These are phyloP conservation scores for Calycina herbarum DNA, from an alignment of 2,329 filamentous ascomycete species.

Conservation along the genomic window DNA sequence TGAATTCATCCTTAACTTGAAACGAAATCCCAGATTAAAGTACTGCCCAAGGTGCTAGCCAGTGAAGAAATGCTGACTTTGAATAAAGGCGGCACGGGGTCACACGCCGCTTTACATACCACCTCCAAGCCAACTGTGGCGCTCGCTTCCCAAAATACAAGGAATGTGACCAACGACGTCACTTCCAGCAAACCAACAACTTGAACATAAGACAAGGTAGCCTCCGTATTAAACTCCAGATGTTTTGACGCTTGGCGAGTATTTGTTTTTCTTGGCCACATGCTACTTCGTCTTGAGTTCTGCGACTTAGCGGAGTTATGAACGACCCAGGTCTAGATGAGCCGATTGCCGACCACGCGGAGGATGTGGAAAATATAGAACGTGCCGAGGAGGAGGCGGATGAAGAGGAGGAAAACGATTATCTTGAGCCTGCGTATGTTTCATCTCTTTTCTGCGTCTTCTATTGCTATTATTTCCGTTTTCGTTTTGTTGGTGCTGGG, in stretches of 20 bases:
- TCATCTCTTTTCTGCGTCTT: not conserved
- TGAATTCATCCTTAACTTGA: too few relatives aligned
- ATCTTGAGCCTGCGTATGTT: conserved; percentile 31
- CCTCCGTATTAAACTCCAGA: not conserved
- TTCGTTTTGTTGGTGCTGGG: not conserved
- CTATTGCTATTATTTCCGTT: not conserved
- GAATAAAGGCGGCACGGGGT: too few relatives aligned
- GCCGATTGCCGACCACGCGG: conserved; percentile 31
- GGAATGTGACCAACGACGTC: conserved; percentile 6
- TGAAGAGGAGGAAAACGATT: conserved; percentile 34
- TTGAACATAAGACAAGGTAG: not conserved
- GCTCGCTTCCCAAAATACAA: not conserved
- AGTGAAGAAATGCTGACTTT: too few relatives aligned
- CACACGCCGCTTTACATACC: not conserved
- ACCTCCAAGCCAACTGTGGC: not conserved
- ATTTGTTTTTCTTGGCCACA: not conserved
- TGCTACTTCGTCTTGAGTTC: not conserved
- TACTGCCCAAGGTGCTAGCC: too few relatives aligned
- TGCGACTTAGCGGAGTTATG: conserved; percentile 21
- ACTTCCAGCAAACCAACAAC: not conserved
- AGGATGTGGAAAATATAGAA: conserved; percentile 32
- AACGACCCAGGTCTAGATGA: conserved; percentile 36
- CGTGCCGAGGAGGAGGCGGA: conserved; percentile 26
- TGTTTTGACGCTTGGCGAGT: not conserved
- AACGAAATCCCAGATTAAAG: too few relatives aligned